Conservation (phyloP, 306 rosid genomes). For the Echinosophora koreensis region DNA sequence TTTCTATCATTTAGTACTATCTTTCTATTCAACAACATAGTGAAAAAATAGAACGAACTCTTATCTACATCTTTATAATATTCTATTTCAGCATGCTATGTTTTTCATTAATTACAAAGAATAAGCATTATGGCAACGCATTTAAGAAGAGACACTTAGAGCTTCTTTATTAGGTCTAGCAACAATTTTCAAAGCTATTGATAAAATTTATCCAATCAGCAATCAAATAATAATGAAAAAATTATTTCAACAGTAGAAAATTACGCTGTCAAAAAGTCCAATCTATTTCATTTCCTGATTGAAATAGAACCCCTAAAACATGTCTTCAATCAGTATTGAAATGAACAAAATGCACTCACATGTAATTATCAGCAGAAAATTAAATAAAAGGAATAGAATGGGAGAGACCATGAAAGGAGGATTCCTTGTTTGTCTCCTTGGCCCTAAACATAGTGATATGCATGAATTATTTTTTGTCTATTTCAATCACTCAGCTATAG, state of each 20-base stretch:
- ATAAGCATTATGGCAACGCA: not conserved
- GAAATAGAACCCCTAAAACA: conserved; percentile 16
- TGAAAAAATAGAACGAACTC: not conserved
- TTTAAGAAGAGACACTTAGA: conserved; percentile 8
- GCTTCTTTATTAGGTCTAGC: not conserved
- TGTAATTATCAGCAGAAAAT: conserved; percentile 47
- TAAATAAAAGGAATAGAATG: conserved; percentile 46
- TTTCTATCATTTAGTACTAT: conserved; percentile 24
- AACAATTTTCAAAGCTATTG: conserved; percentile 12
- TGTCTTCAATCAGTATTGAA: conserved; percentile 51
- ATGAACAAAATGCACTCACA: conserved; percentile 51
- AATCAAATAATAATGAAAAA: not conserved
- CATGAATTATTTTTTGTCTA: conserved; percentile 58
- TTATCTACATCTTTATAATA: conserved; percentile 18
- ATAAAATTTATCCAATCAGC: conserved; percentile 4
- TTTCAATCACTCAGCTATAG: conserved; percentile 48
- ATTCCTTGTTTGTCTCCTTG: conserved; percentile 74
- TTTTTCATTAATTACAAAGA: conserved; percentile 2
- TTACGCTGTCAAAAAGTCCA: not conserved
- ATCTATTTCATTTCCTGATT: not conserved
- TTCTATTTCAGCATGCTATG: conserved; percentile 28
- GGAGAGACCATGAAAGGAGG: conserved; percentile 59
- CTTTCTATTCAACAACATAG: conserved; percentile 25
- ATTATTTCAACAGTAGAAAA: not conserved
- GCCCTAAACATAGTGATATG: conserved; percentile 57